Evolutionary conservation across 2,329 filamentous ascomycete genomes (phyloP), one percentile per base, ranked within the genome.

Genomic region (Neopestalotiopsis clavispora): DNA sequence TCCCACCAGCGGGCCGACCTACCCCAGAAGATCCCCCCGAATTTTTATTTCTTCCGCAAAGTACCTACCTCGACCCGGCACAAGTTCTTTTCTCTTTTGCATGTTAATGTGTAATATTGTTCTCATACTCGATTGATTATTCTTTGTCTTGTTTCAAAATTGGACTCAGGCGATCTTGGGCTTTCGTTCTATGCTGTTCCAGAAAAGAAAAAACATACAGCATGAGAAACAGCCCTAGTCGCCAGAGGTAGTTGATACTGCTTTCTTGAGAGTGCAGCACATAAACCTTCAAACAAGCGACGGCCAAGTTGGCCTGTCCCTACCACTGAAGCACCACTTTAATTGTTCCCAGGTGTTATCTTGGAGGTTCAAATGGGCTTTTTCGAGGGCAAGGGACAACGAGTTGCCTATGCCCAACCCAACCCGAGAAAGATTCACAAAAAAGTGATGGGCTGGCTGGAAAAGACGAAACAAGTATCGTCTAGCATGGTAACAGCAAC

Each of bases 361-460:
- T 12, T 23, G 67, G 13, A 9, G 14, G 28, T 13, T 32, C 40
- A 64, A 38, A 64, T 64, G 61, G 61, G 61, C 40, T 32, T 49
- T 38, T 52, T 59, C 57, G 34, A 60, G 17, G 10, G 14, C 58
- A 32, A 12, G 23, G 14, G n/a, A 52, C 45, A 52, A n/a, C 58
- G 45, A 49, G 52, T 66, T 45, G 61, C 52, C 14, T 69, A 67
- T 38, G 52, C 57, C 14, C 28, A 28, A 20, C 65, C 65, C 6
- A 52, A 65, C 28, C 45, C 28, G 42, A 60, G 32, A 65, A 67
- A 61, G 60, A 62, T 45, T 20, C 65, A 34, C 67, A 69, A 20
- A 49, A 65, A 60, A 12, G 68, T 20, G 57, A 74, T 72, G 71
- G 62, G 70, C 57, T 67, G 57, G 20, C 38, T 70, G 9, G n/a